Conservation (phyloP, 345 rosid species). For the Turnera subulata region DNA sequence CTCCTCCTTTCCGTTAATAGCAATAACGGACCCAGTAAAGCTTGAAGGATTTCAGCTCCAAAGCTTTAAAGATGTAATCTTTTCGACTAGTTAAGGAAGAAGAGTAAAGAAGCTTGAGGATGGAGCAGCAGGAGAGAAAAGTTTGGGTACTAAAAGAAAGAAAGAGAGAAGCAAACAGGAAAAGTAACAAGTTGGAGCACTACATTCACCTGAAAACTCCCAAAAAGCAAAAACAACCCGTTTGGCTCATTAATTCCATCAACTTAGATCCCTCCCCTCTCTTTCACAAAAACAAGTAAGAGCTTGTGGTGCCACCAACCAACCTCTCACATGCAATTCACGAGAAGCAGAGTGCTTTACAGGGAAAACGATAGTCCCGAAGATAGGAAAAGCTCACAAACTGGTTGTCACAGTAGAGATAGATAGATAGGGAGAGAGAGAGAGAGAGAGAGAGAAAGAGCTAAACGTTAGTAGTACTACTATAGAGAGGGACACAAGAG, state of each 20-base stretch:
- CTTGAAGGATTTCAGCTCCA: conserved; percentile 13
- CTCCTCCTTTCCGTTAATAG: conserved; percentile 4
- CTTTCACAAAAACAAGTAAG: conserved; percentile 4
- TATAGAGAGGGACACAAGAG: conserved; percentile 12
- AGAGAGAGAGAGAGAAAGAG: conserved; percentile 1
- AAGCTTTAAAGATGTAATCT: conserved; percentile 11
- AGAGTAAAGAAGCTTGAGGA: not conserved
- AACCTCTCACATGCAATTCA: conserved; percentile 58
- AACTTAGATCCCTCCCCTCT: conserved; percentile 32
- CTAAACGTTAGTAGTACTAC: not conserved
- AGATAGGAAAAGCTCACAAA: not conserved
- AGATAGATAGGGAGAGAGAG: conserved; percentile 9
- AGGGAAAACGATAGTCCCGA: conserved; percentile 36
- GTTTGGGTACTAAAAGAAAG: conserved; percentile 2
- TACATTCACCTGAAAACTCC: conserved; percentile 33
- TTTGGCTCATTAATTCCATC: conserved; percentile 29
- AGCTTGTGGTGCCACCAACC: conserved; percentile 33
- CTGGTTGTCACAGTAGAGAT: too few species aligned
- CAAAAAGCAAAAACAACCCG: conserved; percentile 35
- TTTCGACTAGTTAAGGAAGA: conserved; percentile 4
- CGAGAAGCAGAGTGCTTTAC: conserved; percentile 30
- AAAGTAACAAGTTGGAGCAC: conserved; percentile 10
- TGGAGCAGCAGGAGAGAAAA: not conserved
- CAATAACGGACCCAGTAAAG: conserved; percentile 16
- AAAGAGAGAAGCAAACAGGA: conserved; percentile 15